Conservation (phyloP, 2,329 filamentous ascomycete genomes). For the Pseudopithomyces chartarum region DNA sequence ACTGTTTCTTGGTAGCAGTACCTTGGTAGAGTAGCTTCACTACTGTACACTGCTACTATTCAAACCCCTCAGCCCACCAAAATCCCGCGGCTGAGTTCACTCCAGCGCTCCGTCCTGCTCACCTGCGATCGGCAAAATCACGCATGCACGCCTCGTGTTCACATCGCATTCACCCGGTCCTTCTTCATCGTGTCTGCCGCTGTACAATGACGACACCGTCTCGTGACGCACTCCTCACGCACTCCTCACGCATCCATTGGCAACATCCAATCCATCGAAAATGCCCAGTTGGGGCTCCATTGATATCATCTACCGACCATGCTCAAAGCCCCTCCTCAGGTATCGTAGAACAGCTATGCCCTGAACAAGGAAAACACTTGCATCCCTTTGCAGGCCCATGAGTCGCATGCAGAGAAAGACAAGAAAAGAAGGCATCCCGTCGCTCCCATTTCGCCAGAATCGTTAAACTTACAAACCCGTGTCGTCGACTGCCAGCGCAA, state of each 20-base stretch:
- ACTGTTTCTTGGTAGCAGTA: too few species aligned
- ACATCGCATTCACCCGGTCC: neutral
- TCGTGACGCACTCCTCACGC: too few species aligned
- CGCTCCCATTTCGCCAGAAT: slow-evolving; percentile 44
- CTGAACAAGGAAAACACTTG: slow-evolving; percentile 20
- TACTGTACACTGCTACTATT: neutral
- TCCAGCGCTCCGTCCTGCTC: neutral
- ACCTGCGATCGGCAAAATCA: neutral
- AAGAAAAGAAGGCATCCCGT: slow-evolving; percentile 38
- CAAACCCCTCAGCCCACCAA: neutral
- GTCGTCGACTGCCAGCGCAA: slow-evolving; percentile 32
- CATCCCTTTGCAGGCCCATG: slow-evolving; percentile 29
- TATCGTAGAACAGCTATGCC: slow-evolving; percentile 28
- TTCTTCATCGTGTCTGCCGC: neutral
- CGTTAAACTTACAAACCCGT: slow-evolving; percentile 37
- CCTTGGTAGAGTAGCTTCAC: too few species aligned
- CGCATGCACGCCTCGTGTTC: neutral
- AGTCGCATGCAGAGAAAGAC: slow-evolving; percentile 43
- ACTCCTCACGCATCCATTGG: neutral
- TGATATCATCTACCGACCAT: slow-evolving; percentile 35
- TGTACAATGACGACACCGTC: neutral
- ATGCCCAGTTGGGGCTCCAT: slow-evolving; percentile 38
- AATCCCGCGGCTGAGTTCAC: neutral
- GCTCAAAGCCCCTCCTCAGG: slow-evolving; percentile 27
- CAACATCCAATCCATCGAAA: neutral